These are phyloP conservation scores for Rhizophlyctis rosea DNA, from an alignment of 192 early-diverging fungal genomes.

Conservation along the genomic window DNA sequence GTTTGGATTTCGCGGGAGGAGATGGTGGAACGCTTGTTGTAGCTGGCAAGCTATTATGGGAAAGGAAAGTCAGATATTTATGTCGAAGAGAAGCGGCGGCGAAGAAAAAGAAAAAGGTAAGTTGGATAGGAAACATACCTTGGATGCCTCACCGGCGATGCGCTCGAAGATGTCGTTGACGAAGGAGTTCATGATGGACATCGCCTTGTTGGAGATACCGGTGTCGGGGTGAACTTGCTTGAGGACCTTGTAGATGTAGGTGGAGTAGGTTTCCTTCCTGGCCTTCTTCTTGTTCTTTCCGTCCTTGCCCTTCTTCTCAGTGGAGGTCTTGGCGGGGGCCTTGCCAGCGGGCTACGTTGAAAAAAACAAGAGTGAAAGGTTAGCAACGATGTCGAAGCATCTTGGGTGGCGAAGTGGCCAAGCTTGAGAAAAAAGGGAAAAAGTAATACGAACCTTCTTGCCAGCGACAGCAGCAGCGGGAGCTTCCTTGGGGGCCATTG, in stretches of 20 bases:
- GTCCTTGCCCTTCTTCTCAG: constrained; percentile 58
- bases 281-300: constrained; percentile 66
- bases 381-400: background rate
- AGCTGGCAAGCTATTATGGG: constrained; percentile 64
- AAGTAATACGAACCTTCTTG: constrained; percentile 26
- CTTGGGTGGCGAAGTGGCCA: background rate
- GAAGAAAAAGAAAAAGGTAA: background rate
- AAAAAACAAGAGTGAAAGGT: constrained; percentile 4
- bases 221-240: constrained; percentile 98
- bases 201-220: constrained; percentile 98
- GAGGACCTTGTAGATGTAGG: constrained; percentile 96
- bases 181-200: constrained; percentile 97
- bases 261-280: constrained; percentile 90
- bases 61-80: constrained; percentile 11
- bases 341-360: constrained; percentile 47
- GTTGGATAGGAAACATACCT: constrained; percentile 25
- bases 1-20: constrained; percentile 95
- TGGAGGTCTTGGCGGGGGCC: constrained; percentile 71
- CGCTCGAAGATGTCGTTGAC: constrained; percentile 99
- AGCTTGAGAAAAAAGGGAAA: background rate
- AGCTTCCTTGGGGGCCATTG: constrained; percentile 46
- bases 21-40: constrained; percentile 97
- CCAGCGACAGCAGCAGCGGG: constrained; percentile 22
- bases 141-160: constrained; percentile 66
- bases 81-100: background rate